phyloP scores from a whole-genome alignment of 208 protist species.

The Angomonas ambiguus region DNA sequence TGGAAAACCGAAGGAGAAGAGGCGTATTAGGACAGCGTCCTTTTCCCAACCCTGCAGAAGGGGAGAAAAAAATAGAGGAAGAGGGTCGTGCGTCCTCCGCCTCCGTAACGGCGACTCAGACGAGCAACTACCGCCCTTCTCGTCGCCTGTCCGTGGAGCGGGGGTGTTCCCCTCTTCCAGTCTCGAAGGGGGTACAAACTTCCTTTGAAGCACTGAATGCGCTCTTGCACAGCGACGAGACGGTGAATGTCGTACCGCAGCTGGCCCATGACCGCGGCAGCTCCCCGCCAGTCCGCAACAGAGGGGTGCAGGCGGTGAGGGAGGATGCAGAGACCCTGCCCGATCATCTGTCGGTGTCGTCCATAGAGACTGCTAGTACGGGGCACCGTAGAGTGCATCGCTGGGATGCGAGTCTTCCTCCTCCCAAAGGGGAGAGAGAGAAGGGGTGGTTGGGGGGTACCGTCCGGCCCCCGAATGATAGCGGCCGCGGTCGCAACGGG shows the following conservation, averaged over 20 bases:
- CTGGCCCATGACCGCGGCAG: too few relatives aligned
- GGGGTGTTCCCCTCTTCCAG: constrained; percentile 1
- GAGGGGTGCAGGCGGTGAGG: neutral
- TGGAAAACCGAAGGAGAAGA: constrained; percentile 62
- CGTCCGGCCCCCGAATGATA: too few relatives aligned
- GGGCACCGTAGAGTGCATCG: too few relatives aligned
- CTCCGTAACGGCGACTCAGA: constrained; percentile 30
- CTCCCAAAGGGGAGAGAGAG: too few relatives aligned
- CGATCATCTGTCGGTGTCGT: too few relatives aligned
- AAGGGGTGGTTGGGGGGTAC: too few relatives aligned
- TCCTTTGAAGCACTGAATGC: neutral
- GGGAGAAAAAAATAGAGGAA: neutral
- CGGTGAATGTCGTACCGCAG: too few relatives aligned
- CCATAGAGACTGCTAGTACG: too few relatives aligned
- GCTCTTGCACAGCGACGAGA: neutral
- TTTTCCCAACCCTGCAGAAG: neutral
- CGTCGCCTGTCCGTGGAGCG: neutral
- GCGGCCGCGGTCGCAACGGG: neutral
- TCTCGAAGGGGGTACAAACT: constrained; percentile 10
- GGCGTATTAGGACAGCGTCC: constrained; percentile 30
- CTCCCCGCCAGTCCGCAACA: too few relatives aligned
- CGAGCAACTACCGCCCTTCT: neutral
- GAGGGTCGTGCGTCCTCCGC: neutral
- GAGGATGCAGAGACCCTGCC: too few relatives aligned
- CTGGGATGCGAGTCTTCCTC: too few relatives aligned